These are phyloP conservation scores for Trichoderma sp. DNA, from an alignment of 2,329 filamentous ascomycete species.

Conservation along the genomic window DNA sequence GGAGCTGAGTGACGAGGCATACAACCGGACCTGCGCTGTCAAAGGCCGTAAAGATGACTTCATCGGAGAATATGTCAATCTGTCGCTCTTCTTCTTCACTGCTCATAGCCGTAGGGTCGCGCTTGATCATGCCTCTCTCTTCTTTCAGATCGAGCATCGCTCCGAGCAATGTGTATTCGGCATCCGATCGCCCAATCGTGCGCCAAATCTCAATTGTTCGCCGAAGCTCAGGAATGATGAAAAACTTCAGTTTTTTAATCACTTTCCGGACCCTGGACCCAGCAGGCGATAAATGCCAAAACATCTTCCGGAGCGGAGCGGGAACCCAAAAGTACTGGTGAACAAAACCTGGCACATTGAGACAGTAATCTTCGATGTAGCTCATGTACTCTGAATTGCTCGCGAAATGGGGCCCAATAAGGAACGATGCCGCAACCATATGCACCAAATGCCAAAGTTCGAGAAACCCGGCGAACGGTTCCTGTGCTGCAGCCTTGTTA, in stretches of 20 bases:
- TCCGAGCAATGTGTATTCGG: slow-evolving; percentile 1
- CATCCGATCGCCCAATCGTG: neutral
- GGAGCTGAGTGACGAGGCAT: slow-evolving; percentile 8
- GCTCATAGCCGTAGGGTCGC: neutral
- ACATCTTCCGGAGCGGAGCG: neutral
- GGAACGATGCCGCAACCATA: neutral
- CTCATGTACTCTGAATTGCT: neutral
- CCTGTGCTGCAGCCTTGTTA: neutral
- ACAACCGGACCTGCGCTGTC: slow-evolving; percentile 16
- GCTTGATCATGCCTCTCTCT: slow-evolving; percentile 7
- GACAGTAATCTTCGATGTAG: slow-evolving; percentile 15
- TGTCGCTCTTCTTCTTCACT: neutral
- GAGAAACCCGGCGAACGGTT: slow-evolving; percentile 6
- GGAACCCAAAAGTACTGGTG: slow-evolving; percentile 13
- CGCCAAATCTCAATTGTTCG: neutral
- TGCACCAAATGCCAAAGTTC: slow-evolving; percentile 13
- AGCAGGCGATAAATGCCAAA: slow-evolving; percentile 11
- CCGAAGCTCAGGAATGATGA: slow-evolving; percentile 11
- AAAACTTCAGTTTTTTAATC: neutral
- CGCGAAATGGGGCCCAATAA: slow-evolving; percentile 7
- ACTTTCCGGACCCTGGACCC: neutral
- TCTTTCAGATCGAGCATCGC: slow-evolving; percentile 17
- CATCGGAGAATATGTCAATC: slow-evolving; percentile 10
- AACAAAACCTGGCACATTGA: slow-evolving; percentile 15
- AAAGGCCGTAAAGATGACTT: slow-evolving; percentile 14